Evolutionary conservation across 2,329 filamentous ascomycete species (phyloP).

Genomic region (Grosmannia penicillata): DNA sequence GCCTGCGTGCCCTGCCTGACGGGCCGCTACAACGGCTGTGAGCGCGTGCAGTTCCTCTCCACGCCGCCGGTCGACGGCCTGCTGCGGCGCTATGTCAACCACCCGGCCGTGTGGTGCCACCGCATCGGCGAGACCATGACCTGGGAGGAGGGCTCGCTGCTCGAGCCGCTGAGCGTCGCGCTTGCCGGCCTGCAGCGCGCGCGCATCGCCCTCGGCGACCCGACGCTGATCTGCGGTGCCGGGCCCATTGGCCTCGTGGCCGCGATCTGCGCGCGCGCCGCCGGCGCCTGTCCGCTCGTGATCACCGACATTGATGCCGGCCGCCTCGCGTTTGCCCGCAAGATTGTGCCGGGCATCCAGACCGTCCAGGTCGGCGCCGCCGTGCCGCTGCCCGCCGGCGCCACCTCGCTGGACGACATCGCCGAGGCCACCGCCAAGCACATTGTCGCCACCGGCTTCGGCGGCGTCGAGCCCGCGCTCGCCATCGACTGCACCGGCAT

Average conservation of each 20-base stretch:
- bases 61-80: constrained; percentile 83
- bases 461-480: constrained; percentile 65
- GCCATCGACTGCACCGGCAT: constrained; percentile 91
- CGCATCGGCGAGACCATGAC: constrained; percentile 74
- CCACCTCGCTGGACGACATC: constrained; percentile 27
- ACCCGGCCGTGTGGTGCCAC: constrained; percentile 89
- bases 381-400: neutral
- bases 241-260: constrained; percentile 90
- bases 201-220: constrained; percentile 67
- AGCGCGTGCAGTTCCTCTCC: constrained; percentile 70
- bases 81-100: constrained; percentile 83
- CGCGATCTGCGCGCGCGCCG: constrained; percentile 67
- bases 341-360: constrained; percentile 62
- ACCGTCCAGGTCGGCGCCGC: constrained; percentile 58
- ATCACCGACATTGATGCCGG: constrained; percentile 91
- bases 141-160: constrained; percentile 77
- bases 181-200: constrained; percentile 79
- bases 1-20: constrained; percentile 82
- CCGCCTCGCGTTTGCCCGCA: constrained; percentile 70
- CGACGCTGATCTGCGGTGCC: constrained; percentile 79
- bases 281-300: constrained; percentile 78
- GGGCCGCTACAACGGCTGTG: constrained; percentile 91
- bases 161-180: constrained; percentile 82
- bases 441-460: constrained; percentile 53
- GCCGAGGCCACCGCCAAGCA: constrained; percentile 57